phyloP scores from a whole-genome alignment of 1,284 basidiomycete species.

The Ceratobasidium sp. region DNA sequence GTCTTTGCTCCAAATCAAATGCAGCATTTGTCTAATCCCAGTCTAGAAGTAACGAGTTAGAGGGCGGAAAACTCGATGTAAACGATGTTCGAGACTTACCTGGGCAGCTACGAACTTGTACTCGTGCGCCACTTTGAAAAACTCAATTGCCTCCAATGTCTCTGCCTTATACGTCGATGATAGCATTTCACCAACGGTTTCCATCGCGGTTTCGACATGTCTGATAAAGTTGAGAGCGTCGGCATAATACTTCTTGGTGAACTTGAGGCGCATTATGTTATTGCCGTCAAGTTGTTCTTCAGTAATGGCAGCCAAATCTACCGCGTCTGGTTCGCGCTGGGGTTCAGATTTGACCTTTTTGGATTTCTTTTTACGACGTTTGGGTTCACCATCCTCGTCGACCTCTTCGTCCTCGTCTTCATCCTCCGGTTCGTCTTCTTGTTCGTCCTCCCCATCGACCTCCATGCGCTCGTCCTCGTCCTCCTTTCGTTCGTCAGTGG shows the following conservation, averaged over 20 bases:
- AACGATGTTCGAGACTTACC: slow-evolving; percentile 53
- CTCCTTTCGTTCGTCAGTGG: slow-evolving; percentile 45
- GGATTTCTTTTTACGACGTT: slow-evolving; percentile 40
- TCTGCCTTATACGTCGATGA: slow-evolving; percentile 93
- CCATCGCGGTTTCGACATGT: slow-evolving; percentile 79
- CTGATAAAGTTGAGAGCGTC: slow-evolving; percentile 90
- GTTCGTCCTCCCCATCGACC: slow-evolving; percentile 44
- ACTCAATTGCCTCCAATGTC: slow-evolving; percentile 94
- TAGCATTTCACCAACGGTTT: slow-evolving; percentile 76
- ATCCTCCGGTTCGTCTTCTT: slow-evolving; percentile 50
- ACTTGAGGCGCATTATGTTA: slow-evolving; percentile 71
- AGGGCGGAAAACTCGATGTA: slow-evolving; percentile 10
- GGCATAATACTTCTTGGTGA: slow-evolving; percentile 85
- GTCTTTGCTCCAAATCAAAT: slow-evolving; percentile 97
- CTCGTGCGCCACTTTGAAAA: slow-evolving; percentile 85
- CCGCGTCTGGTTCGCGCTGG: slow-evolving; percentile 62
- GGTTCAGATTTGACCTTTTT: slow-evolving; percentile 51
- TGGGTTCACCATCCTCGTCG: slow-evolving; percentile 46
- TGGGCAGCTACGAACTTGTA: slow-evolving; percentile 81
- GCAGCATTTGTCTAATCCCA: slow-evolving; percentile 95
- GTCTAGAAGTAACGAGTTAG: slow-evolving; percentile 51
- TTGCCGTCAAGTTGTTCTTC: slow-evolving; percentile 73
- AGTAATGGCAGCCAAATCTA: slow-evolving; percentile 58
- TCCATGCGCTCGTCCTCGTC: slow-evolving; percentile 50
- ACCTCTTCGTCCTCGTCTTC: slow-evolving; percentile 50